These are phyloP conservation scores for Rossbeevera mucosa DNA, from an alignment of 768 basidiomycete genomes.

Conservation along the genomic window DNA sequence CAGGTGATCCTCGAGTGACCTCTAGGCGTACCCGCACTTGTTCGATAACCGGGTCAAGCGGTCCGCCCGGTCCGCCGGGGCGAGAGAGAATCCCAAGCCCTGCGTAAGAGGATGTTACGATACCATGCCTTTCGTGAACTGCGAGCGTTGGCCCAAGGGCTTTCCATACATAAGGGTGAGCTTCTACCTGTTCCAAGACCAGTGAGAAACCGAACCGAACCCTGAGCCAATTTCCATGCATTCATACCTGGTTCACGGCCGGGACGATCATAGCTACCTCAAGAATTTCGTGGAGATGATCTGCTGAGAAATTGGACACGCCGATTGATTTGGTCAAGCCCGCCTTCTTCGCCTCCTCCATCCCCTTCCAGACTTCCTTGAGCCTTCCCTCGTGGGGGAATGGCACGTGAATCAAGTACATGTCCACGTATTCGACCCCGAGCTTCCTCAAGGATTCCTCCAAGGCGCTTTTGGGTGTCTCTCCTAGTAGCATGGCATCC, in stretches of 20 bases:
- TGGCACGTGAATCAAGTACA: constrained; percentile 59
- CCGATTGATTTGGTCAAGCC: constrained; percentile 43
- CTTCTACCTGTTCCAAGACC: constrained; percentile 39
- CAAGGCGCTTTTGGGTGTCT: constrained; percentile 47
- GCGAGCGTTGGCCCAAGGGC: constrained; percentile 35
- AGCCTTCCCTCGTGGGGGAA: constrained; percentile 38
- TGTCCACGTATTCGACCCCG: constrained; percentile 51
- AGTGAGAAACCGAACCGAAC: constrained; percentile 27
- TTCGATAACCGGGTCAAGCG: constrained; percentile 37
- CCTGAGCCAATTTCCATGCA: constrained; percentile 41
- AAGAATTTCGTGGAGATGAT: constrained; percentile 41
- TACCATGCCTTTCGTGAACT: constrained; percentile 33
- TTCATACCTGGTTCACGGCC: constrained; percentile 49
- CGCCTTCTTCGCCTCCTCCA: constrained; percentile 51
- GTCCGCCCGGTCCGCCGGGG: constrained; percentile 36
- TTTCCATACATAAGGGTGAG: constrained; percentile 50
- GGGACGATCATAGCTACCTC: constrained; percentile 42
- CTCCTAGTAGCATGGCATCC: constrained; percentile 28
- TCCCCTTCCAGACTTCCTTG: constrained; percentile 51
- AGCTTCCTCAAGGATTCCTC: constrained; percentile 51
- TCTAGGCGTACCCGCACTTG: constrained; percentile 31
- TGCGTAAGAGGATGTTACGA: constrained; percentile 38
- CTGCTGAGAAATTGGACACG: constrained; percentile 50
- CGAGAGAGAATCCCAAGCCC: constrained; percentile 38
- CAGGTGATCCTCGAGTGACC: constrained; percentile 19